Evolutionary conservation across 306 rosid species (phyloP).

Genomic region (Trifolium subterraneum): DNA sequence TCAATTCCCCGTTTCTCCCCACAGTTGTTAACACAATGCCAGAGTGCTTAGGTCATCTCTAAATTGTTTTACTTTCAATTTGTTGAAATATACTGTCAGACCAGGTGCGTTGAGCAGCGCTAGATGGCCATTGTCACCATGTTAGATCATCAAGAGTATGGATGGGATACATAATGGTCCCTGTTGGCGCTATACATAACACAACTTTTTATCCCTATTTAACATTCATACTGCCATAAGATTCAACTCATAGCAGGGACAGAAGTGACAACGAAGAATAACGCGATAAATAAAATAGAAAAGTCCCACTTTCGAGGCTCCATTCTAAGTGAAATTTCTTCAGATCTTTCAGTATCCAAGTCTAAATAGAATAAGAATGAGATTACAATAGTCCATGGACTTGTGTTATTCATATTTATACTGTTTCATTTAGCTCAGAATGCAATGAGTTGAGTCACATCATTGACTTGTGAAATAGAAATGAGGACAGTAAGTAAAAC

Average conservation of each 20-base stretch:
- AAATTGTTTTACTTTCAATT: neutral
- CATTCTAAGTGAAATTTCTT: neutral
- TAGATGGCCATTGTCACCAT: neutral
- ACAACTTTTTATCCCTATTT: neutral
- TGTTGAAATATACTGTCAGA: neutral
- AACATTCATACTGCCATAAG: neutral
- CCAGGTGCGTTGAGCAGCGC: neutral
- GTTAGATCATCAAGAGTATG: neutral
- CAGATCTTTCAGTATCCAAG: neutral
- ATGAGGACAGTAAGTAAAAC: neutral
- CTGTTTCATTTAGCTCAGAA: neutral
- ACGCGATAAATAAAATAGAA: neutral
- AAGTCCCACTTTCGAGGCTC: neutral
- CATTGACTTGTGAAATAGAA: neutral
- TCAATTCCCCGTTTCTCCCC: neutral
- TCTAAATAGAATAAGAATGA: neutral
- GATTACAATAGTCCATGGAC: neutral
- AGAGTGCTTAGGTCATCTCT: neutral
- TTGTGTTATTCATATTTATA: neutral
- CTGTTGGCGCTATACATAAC: neutral
- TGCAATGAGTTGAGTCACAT: constrained; percentile 1
- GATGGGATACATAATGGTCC: neutral
- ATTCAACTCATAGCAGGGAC: neutral
- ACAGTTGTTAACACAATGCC: neutral
- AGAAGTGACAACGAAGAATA: neutral